Evolutionary conservation across 2,329 filamentous ascomycete species (phyloP), one percentile per base, ranked within the genome.

Genomic region (Diaporthe vexans): DNA sequence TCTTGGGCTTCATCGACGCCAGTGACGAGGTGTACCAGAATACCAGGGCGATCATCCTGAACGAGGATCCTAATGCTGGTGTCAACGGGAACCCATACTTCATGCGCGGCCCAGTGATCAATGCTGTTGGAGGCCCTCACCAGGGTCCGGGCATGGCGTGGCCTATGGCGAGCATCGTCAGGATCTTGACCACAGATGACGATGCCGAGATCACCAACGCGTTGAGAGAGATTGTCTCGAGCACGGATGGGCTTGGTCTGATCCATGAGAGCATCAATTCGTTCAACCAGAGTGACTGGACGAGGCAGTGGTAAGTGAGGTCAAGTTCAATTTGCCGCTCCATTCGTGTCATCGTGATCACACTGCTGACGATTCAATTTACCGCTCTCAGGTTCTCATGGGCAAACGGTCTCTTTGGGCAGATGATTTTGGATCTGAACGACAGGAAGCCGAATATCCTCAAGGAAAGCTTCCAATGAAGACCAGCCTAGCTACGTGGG

Each of bases 381-480:
- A 87, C 86, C 11, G 13, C 1, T 0, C 1, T 24, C 75, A 95
- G 93, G 93, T 97, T 97, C 80, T 93, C 94, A 1, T 97, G 94
- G 94, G 94, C 94, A n/a, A 97, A 97, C 80, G 94, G 93, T 0
- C 90, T 97, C 26, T 96, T 95, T 81, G 93, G 94, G n/a, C 92
- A 96, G 84, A 93, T 94, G 75, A 90, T 97, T 37, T 83, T 97
- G 72, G 93, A 95, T 83, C 81, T 97, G 73, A 91, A 91, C n/a
- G 86, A 88, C 75, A 86, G 94, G 81, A 94, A 93, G 80, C 94
- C 93, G 8, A 84, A 91, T 7, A 76, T 87, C 1, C 75, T 87
- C 26, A 78, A 80, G 67, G 76, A 80, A 72, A 84, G 82, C 63
- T 86, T 83, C 72, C 85, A 87, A 74, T 80, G 37, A 54, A 21